Evolutionary conservation across 2,329 filamentous ascomycete species (phyloP), one percentile per base, ranked within the genome.

Genomic region (Exserohilum rostratum): DNA sequence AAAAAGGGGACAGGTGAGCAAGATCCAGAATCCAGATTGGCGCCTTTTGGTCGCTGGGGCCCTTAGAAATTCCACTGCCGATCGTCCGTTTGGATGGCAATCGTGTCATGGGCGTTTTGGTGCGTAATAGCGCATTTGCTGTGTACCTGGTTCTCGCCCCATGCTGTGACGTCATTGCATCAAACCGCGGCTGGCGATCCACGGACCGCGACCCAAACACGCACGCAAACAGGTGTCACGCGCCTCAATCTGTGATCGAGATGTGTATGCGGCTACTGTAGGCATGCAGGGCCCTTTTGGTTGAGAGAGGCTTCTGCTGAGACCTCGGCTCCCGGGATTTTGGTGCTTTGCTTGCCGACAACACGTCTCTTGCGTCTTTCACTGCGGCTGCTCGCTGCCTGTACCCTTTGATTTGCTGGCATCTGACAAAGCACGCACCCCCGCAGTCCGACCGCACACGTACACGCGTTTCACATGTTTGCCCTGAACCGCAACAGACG

Each of bases 41-140:
- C 53, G 55, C 48, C 46, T 46, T 50, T 40, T 42, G 22, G 5
- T 10, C 22, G 22, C 22, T 25, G 22, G 22, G 22, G 22, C 22
- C 22, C n/a, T 7, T 35, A 34, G 38, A 40, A 55, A 53, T 57
- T 6, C 45, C 48, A 38, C 55, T 62, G 57, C 38, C 46, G 59
- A 62, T 62, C 60, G 54, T 45, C 38, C 50, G 54, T 52, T 52
- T 38, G n/a, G 54, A 58, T 56, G 51, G 43, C 17, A 49, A 58
- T 60, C 55, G 55, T 39, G 50, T 51, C 55, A 55, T 56, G 45
- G 43, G 46, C 27, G 31, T 46, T 37, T 40, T n/a, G 35, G 18
- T 27, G 34, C 31, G 42, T 43, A 34, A 43, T 46, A 38, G 45
- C 20, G 50, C 34, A 49, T 49, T 59, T 50, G 50, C 42, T 34